Evolutionary conservation across 805 yeast species (phyloP).

Genomic region (Debaryomyces tyrocola): DNA sequence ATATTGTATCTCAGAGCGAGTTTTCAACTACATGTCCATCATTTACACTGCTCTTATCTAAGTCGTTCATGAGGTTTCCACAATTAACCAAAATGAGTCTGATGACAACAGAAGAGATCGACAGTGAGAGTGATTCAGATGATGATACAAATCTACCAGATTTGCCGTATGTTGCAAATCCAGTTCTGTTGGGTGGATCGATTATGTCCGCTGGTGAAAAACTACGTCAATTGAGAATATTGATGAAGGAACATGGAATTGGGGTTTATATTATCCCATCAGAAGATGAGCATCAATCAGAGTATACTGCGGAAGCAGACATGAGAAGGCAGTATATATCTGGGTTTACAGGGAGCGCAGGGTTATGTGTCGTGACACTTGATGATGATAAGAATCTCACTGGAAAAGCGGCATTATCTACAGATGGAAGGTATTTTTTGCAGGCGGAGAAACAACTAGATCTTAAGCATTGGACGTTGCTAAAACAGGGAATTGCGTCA

Average conservation of each 20-base stretch:
- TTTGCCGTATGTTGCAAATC: constrained; percentile 20
- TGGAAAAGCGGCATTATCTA: constrained; percentile 78
- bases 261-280: constrained; percentile 79
- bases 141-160: constrained; percentile 23
- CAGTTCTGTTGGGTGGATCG: constrained; percentile 5
- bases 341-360: constrained; percentile 93
- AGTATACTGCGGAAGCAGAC: constrained; percentile 80
- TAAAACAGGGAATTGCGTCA: constrained; percentile 77
- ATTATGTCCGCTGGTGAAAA: constrained; percentile 56
- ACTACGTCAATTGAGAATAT: constrained; percentile 56
- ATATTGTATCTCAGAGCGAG: constrained; percentile 10
- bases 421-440: constrained; percentile 92
- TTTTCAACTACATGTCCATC: constrained; percentile 20
- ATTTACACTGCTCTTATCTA: constrained; percentile 16
- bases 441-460: constrained; percentile 88
- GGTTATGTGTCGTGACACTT: constrained; percentile 78
- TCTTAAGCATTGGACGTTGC: constrained; percentile 64
- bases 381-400: constrained; percentile 41
- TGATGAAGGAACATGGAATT: constrained; percentile 62
- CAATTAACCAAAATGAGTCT: constrained; percentile 3
- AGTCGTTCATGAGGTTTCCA: constrained; percentile 28
- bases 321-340: constrained; percentile 80
- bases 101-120: background rate
- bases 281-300: constrained; percentile 93
- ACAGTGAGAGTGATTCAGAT: constrained; percentile 13